Evolutionary conservation across 2,329 filamentous ascomycete genomes (phyloP).

Genomic region (Dendryphion nanum): DNA sequence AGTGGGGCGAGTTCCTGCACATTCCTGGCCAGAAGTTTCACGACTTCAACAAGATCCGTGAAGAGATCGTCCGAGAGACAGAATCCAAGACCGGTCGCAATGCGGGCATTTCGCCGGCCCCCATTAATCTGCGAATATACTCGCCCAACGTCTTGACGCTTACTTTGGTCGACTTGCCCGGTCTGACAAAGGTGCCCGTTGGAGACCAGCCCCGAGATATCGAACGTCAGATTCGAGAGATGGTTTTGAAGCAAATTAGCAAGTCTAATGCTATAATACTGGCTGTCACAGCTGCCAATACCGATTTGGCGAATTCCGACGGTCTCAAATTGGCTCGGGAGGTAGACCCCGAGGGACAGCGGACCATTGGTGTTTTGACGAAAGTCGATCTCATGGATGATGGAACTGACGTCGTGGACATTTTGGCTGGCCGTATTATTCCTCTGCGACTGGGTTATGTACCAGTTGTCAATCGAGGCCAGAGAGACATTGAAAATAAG

Average conservation of each 20-base stretch:
- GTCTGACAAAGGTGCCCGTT: conserved; percentile 93
- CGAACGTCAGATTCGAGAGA: conserved; percentile 92
- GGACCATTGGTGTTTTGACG: conserved; percentile 96
- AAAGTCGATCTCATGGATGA: conserved; percentile 99
- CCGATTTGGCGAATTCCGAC: conserved; percentile 97
- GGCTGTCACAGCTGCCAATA: conserved; percentile 93
- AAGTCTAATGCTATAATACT: conserved; percentile 98
- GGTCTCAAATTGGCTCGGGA: conserved; percentile 94
- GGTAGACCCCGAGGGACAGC: conserved; percentile 94
- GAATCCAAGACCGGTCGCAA: conserved; percentile 96
- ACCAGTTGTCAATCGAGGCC: conserved; percentile 95
- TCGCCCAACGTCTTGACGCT: conserved; percentile 97
- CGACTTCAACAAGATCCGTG: conserved; percentile 97
- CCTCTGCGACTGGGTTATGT: conserved; percentile 93
- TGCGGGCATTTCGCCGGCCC: conserved; percentile 91
- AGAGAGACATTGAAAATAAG: conserved; percentile 98
- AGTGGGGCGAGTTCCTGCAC: conserved; percentile 99
- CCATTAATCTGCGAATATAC: conserved; percentile 98
- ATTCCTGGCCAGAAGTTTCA: conserved; percentile 96
- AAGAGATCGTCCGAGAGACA: conserved; percentile 95
- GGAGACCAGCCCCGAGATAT: conserved; percentile 97
- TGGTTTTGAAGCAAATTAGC: conserved; percentile 98
- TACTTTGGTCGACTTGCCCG: conserved; percentile 93
- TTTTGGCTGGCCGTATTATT: conserved; percentile 95
- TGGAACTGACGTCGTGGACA: conserved; percentile 96